Base-by-base conservation (phyloP, 176 grass and related monocot genomes). In the Aegilops longissima region DNA sequence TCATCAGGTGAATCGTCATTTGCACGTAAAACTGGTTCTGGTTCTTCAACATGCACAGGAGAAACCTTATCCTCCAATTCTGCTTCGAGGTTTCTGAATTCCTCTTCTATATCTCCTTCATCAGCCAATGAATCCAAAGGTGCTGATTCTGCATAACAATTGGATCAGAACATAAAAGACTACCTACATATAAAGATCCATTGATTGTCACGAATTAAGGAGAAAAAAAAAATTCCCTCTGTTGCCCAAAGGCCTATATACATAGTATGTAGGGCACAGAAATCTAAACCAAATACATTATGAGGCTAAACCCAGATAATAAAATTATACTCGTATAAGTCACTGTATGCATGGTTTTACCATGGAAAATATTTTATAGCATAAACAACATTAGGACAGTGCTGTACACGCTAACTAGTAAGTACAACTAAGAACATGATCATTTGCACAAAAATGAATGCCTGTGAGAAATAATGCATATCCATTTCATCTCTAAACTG, bases 11-110 rank as follows among this genome's bases (percentile, higher is more conserved):
- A 70, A 66, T 61, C 47, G 17, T 82, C 80, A 23, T 78, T 66
- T 13, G 20, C 73, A 84, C 85, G 79, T 78, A 77, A 54, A 40
- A 76, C 65, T 29, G 66, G 73, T 80, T 91, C 85, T 29, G 79
- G 68, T 77, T 91, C 87, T 47, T 44, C 82, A 75, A 87, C 49
- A 87, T 87, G 66, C 64, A 70, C 42, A 66, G 38, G 54, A 29
- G 66, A 61, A 6, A 84, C 72, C 51, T 93, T 83, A 56, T 85
- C 92, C 23, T 80, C 44, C 82, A 96, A 77, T 90, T 96, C 92
- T 24, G 83, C 82, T 90, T 96, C 92, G 69, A 98, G 86, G 65
- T 90, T 92, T 66, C 63, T 91, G 64, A 99, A 95, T 62, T 99
- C 93, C 86, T 94, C 85, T 61, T 96, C 97, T 44, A 96, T 70